Conservation (phyloP, 176 grass and related monocot genomes). For the Canna indica region DNA sequence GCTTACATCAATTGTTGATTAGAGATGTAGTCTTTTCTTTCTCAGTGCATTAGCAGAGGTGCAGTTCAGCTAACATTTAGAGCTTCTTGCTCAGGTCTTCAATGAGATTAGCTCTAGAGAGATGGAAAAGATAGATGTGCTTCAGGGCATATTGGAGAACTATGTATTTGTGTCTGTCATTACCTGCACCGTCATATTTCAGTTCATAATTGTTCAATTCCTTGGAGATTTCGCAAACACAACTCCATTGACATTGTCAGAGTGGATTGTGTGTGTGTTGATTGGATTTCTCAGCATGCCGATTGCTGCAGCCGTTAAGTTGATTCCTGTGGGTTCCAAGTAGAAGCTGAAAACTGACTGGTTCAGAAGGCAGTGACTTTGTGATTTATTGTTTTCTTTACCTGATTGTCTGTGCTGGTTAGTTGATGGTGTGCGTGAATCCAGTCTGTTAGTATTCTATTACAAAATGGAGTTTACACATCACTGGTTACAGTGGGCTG, state of each 20-base stretch:
- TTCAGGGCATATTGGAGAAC: slow-evolving; percentile 50
- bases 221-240: slow-evolving; percentile 80
- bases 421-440: too few relatives aligned
- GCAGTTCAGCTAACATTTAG: background rate
- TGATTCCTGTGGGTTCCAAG: slow-evolving; percentile 39
- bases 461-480: background rate
- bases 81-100: slow-evolving; percentile 44
- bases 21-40: too few relatives aligned
- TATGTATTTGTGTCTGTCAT: slow-evolving; percentile 62
- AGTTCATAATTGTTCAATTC: slow-evolving; percentile 80
- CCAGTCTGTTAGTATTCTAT: background rate
- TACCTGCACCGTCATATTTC: slow-evolving; percentile 43
- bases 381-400: background rate
- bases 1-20: too few relatives aligned
- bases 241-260: slow-evolving; percentile 33
- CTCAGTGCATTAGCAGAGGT: too few relatives aligned
- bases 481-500: background rate
- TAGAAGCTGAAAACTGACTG: background rate
- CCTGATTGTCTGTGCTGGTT: background rate
- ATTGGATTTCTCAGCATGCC: slow-evolving; percentile 80
- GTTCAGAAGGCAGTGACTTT: background rate
- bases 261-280: slow-evolving; percentile 49
- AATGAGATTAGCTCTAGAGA: slow-evolving; percentile 84
- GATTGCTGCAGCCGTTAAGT: slow-evolving; percentile 56
- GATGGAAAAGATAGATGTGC: slow-evolving; percentile 74